Conservation (phyloP, 2,329 filamentous ascomycete species). For the Chrysoporthe cubensis region DNA sequence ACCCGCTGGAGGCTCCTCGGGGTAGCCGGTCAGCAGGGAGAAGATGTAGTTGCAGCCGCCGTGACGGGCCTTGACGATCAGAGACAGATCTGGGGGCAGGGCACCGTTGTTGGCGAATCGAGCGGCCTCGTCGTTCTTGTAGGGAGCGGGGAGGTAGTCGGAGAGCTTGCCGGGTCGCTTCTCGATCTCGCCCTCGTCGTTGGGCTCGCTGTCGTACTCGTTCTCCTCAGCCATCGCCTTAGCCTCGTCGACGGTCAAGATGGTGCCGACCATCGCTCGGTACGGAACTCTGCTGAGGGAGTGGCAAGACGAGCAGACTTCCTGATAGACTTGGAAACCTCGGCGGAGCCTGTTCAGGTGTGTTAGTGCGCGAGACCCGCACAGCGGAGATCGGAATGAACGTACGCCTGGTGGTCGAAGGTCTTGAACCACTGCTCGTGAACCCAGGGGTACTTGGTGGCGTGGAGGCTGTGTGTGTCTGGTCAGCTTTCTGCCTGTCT, state of each 20-base stretch:
- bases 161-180: conserved; percentile 98
- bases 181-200: conserved; percentile 97
- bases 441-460: conserved; percentile 93
- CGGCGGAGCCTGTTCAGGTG: conserved; percentile 78
- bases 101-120: conserved; percentile 98
- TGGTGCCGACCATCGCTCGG: conserved; percentile 84
- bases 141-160: conserved; percentile 91
- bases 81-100: conserved; percentile 92
- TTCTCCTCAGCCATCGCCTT: conserved; percentile 97
- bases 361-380: conserved; percentile 24
- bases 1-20: conserved; percentile 92
- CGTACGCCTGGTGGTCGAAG: conserved; percentile 96
- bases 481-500: conserved; percentile 35
- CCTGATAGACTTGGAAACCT: conserved; percentile 99
- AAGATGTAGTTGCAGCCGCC: conserved; percentile 99
- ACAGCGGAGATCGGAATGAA: conserved; percentile 33
- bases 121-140: conserved; percentile 99
- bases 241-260: conserved; percentile 97
- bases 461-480: conserved; percentile 71
- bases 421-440: conserved; percentile 92
- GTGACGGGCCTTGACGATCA: conserved; percentile 97
- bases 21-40: conserved; percentile 93
- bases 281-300: conserved; percentile 94
- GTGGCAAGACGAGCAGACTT: conserved; percentile 98
- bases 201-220: conserved; percentile 97